phyloP scores from a whole-genome alignment of 2,329 filamentous ascomycete species.

The Aspergillus novofumigatus region DNA sequence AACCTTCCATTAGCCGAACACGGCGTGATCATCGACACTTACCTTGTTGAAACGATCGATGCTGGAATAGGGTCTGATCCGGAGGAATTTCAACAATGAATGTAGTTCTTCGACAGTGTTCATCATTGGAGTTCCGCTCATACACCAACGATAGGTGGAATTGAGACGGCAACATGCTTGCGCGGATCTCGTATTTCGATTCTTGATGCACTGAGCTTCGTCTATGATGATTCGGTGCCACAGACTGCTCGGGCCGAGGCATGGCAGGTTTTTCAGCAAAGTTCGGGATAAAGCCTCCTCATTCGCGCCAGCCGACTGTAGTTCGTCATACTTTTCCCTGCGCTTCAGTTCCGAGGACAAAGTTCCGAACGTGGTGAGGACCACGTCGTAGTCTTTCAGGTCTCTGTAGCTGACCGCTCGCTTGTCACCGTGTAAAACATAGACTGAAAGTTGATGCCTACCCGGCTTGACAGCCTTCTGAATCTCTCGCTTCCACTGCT shows the following conservation, averaged over 20 bases:
- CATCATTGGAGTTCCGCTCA: constrained; percentile 86
- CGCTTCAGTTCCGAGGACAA: constrained; percentile 64
- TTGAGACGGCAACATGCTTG: constrained; percentile 57
- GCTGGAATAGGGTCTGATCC: constrained; percentile 69
- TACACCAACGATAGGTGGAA: constrained; percentile 64
- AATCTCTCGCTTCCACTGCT: constrained; percentile 83
- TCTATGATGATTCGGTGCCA: constrained; percentile 73
- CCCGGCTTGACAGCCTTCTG: constrained; percentile 59
- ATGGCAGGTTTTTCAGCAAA: constrained; percentile 43
- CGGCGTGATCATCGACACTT: constrained; percentile 21
- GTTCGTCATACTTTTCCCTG: constrained; percentile 49
- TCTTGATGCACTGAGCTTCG: constrained; percentile 79
- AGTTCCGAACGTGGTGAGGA: constrained; percentile 75
- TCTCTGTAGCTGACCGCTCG: constrained; percentile 54
- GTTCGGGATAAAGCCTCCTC: constrained; percentile 11
- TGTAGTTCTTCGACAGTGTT: constrained; percentile 75
- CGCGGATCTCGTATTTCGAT: constrained; percentile 59
- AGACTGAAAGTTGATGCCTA: constrained; percentile 57
- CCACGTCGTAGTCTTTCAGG: constrained; percentile 65
- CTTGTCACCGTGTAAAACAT: constrained; percentile 64
- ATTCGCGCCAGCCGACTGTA: constrained; percentile 45
- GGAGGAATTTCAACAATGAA: constrained; percentile 71
- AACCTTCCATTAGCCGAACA: not conserved
- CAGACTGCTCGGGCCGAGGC: constrained; percentile 57
- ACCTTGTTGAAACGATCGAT: constrained; percentile 58